A percentile compares a stretch with the other conserved stretches of the same genome.
phyloP scores from a whole-genome alignment of 139 green algal genomes.

The Auxenochlorella pyrenoidosa region DNA sequence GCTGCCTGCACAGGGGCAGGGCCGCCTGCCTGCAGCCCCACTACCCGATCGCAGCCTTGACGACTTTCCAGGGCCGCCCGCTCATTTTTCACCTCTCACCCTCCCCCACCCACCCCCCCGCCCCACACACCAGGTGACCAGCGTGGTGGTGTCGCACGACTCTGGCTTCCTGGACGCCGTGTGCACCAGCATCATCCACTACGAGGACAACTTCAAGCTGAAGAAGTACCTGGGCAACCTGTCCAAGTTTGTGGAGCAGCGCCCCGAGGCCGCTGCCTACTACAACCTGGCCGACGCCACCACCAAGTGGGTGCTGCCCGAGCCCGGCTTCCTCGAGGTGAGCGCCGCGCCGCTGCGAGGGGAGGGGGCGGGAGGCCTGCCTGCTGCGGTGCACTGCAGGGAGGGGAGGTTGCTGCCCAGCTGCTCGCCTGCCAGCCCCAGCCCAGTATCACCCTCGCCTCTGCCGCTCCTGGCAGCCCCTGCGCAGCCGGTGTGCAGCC shows the following conservation, averaged over 20 bases:
- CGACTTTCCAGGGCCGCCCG: too few relatives aligned
- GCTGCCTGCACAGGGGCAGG: too few relatives aligned
- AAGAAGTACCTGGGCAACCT: slow-evolving; percentile 82
- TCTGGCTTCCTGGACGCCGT: slow-evolving; percentile 77
- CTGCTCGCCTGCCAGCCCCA: too few relatives aligned
- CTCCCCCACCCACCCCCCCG: too few relatives aligned
- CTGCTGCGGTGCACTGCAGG: not conserved
- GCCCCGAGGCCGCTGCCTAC: slow-evolving; percentile 70
- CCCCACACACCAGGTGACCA: slow-evolving; percentile 67
- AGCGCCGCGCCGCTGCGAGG: not conserved
- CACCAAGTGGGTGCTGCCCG: slow-evolving; percentile 67
- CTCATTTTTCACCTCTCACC: too few relatives aligned
- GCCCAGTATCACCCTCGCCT: too few relatives aligned
- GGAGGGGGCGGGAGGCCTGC: not conserved
- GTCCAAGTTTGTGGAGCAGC: slow-evolving; percentile 75
- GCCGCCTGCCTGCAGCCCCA: too few relatives aligned
- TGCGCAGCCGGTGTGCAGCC: too few relatives aligned
- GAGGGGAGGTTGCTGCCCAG: too few relatives aligned
- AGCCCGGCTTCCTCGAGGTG: slow-evolving; percentile 75
- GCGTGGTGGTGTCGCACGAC: slow-evolving; percentile 82
- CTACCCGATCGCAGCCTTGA: too few relatives aligned
- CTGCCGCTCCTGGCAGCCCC: too few relatives aligned
- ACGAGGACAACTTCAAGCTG: slow-evolving; percentile 82
- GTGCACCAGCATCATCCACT: slow-evolving; percentile 81
- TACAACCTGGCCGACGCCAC: slow-evolving; percentile 65